These are phyloP conservation scores for Hypoxylon subgilvum DNA, from an alignment of 495 filamentous ascomycete species.

Conservation along the genomic window DNA sequence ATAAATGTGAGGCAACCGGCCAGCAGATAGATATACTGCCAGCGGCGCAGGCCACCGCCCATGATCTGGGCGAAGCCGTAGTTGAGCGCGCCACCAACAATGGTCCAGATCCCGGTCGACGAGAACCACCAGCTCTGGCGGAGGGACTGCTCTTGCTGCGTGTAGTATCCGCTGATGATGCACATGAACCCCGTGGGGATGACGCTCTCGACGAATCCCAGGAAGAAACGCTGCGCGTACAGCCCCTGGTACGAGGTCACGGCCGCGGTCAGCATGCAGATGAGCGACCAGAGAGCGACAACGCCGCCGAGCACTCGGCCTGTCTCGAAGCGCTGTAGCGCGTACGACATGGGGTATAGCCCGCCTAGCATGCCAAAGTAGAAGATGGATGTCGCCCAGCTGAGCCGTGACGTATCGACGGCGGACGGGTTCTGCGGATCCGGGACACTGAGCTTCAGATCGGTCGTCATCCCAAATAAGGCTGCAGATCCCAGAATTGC, in stretches of 20 bases:
- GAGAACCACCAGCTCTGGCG: conserved; percentile 75
- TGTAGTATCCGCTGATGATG: conserved; percentile 69
- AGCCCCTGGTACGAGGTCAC: conserved; percentile 68
- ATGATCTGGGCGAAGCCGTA: conserved; percentile 73
- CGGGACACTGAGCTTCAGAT: conserved; percentile 62
- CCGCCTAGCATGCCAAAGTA: conserved; percentile 81
- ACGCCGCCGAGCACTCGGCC: conserved; percentile 66
- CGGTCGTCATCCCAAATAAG: conserved; percentile 76
- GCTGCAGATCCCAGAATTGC: conserved; percentile 74
- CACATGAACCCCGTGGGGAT: conserved; percentile 74
- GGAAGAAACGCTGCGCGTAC: conserved; percentile 72
- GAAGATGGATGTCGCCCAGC: conserved; percentile 79
- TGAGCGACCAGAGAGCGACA: conserved; percentile 69
- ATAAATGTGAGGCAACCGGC: conserved; percentile 68
- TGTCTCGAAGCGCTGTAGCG: conserved; percentile 68
- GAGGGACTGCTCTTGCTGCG: conserved; percentile 69
- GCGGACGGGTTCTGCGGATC: conserved; percentile 58
- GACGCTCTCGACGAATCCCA: conserved; percentile 71
- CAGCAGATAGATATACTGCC: conserved; percentile 75
- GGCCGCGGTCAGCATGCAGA: conserved; percentile 71
- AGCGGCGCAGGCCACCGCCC: conserved; percentile 58
- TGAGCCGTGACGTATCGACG: conserved; percentile 66
- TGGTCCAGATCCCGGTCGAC: conserved; percentile 68
- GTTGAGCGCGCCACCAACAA: conserved; percentile 69
- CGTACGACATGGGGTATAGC: conserved; percentile 73